Evolutionary conservation across 257 asterid genomes (phyloP).

Genomic region (Solanum bukasovii): DNA sequence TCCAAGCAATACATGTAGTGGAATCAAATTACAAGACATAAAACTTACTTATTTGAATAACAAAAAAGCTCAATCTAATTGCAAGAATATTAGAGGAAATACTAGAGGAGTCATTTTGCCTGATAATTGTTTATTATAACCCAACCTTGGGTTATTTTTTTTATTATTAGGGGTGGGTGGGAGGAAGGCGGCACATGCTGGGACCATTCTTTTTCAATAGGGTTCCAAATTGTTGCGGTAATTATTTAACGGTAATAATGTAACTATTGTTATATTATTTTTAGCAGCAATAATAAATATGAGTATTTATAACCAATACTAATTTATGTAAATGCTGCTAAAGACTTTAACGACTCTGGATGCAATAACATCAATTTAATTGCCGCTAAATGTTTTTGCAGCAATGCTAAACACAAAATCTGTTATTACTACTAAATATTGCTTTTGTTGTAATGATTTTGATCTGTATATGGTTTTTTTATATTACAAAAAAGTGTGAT

Average conservation of each 20-base stretch:
- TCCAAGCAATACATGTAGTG: constrained; percentile 44
- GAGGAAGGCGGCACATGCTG: background rate
- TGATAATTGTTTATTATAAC: too few species aligned
- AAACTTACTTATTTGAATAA: constrained; percentile 33
- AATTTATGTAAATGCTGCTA: too few species aligned
- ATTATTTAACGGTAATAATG: background rate
- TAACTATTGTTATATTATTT: background rate
- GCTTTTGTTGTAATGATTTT: too few species aligned
- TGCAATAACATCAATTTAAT: too few species aligned
- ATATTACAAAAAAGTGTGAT: too few species aligned
- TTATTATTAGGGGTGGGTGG: background rate
- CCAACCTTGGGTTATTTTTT: background rate
- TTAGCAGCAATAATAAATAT: too few species aligned
- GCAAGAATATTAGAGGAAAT: constrained; percentile 41
- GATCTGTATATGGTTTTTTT: too few species aligned
- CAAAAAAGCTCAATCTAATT: constrained; percentile 27
- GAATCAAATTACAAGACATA: constrained; percentile 36
- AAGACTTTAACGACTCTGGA: background rate
- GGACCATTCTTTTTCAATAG: background rate
- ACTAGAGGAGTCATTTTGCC: constrained; percentile 20
- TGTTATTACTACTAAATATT: too few species aligned
- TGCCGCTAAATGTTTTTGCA: too few species aligned
- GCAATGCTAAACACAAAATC: too few species aligned
- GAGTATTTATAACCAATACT: background rate
- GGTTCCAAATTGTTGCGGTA: background rate